Evolutionary conservation across 78 protist species (phyloP).

Genomic region (Neovahlkampfia damariscottae): DNA sequence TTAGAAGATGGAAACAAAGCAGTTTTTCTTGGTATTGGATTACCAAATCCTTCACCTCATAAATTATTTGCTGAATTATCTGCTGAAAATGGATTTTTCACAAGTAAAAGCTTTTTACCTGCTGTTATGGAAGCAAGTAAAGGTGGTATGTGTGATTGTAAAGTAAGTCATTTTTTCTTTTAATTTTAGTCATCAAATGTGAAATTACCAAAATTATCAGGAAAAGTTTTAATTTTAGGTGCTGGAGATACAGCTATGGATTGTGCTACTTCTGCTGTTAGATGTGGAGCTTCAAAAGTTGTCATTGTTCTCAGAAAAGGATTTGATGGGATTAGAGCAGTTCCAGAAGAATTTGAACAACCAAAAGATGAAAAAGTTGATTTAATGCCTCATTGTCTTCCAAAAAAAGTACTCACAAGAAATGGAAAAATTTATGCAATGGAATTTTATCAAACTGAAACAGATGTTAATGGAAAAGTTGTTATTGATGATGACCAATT

Average conservation of each 20-base stretch:
- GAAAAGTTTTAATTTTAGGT: conserved; percentile 87
- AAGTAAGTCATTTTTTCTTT: neutral
- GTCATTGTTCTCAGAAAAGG: conserved; percentile 71
- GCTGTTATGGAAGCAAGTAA: conserved; percentile 57
- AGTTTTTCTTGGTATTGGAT: conserved; percentile 81
- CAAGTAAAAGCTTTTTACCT: conserved; percentile 71
- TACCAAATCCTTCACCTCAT: conserved; percentile 51
- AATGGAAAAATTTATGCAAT: conserved; percentile 49
- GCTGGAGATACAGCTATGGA: conserved; percentile 97
- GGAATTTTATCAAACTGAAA: conserved; percentile 62
- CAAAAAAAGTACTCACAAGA: conserved; percentile 23
- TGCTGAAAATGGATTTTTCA: conserved; percentile 57
- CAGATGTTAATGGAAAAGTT: conserved; percentile 63
- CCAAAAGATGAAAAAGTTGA: conserved; percentile 63
- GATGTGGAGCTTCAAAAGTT: conserved; percentile 82
- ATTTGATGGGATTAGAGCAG: conserved; percentile 72
- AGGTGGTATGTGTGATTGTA: conserved; percentile 77
- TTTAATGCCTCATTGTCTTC: conserved; percentile 58
- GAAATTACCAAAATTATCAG: conserved; percentile 51
- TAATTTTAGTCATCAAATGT: too few species aligned
- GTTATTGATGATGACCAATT: conserved; percentile 57
- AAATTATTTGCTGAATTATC: conserved; percentile 34
- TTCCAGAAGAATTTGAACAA: conserved; percentile 76
- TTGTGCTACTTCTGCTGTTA: conserved; percentile 87
- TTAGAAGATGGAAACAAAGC: conserved; percentile 57